Conservation (phyloP, 2,329 filamentous ascomycete genomes). For the Botrytis aclada region DNA sequence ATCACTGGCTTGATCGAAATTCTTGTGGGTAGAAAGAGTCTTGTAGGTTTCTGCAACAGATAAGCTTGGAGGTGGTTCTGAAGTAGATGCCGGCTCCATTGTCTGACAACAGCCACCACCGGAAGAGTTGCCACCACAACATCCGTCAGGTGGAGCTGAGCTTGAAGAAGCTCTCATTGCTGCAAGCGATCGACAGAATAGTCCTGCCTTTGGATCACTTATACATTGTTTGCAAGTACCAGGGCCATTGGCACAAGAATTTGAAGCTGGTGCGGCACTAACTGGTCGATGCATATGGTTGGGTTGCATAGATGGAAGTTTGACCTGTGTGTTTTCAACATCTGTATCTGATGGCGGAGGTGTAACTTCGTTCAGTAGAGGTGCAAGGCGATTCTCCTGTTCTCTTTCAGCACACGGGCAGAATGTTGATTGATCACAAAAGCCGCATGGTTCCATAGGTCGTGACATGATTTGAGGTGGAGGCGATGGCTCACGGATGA, state of each 20-base stretch:
- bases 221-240: conserved; percentile 78
- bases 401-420: conserved; percentile 65
- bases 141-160: conserved; percentile 47
- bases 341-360: conserved; percentile 54
- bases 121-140: conserved; percentile 58
- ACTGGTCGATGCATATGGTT: conserved; percentile 37
- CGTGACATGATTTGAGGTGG: conserved; percentile 32
- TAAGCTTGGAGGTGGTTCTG: conserved; percentile 47
- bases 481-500: conserved; percentile 22
- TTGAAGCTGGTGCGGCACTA: conserved; percentile 23
- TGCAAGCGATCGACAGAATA: conserved; percentile 79
- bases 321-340: conserved; percentile 56
- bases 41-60: conserved; percentile 77
- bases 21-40: conserved; percentile 71
- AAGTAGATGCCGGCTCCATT: conserved; percentile 31
- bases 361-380: conserved; percentile 49
- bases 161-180: conserved; percentile 47
- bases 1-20: conserved; percentile 70
- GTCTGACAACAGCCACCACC: conserved; percentile 63
- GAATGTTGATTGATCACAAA: conserved; percentile 78
- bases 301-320: conserved; percentile 49
- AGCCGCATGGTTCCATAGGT: conserved; percentile 69
- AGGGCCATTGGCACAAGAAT: conserved; percentile 55
- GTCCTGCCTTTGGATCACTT: conserved; percentile 72
- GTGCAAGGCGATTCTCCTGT: conserved; percentile 40